Evolutionary conservation across 768 basidiomycete species (phyloP).

Genomic region (Amanita jacksonii): DNA sequence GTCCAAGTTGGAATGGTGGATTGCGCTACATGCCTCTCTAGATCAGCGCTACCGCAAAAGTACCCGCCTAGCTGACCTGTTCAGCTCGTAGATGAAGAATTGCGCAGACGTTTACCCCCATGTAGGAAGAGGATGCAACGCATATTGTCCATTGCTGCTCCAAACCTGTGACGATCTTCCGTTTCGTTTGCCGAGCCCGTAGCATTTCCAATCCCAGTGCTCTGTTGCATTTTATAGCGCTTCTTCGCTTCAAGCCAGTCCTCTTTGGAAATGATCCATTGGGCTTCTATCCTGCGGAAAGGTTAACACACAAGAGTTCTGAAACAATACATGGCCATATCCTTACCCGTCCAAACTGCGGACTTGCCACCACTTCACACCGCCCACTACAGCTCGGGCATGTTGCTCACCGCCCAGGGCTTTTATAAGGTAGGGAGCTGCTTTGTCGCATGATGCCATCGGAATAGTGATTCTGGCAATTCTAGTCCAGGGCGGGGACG

Average conservation of each 20-base stretch:
- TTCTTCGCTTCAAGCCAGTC: constrained; percentile 68
- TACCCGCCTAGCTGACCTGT: constrained; percentile 53
- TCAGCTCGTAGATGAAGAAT: background rate
- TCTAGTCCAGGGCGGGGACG: constrained; percentile 77
- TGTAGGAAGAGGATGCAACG: constrained; percentile 77
- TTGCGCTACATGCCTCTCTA: constrained; percentile 44
- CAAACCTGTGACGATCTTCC: constrained; percentile 26
- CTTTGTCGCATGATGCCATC: constrained; percentile 63
- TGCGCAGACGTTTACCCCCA: constrained; percentile 41
- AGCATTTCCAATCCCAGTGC: constrained; percentile 10
- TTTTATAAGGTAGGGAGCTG: constrained; percentile 61
- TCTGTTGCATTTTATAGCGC: constrained; percentile 38
- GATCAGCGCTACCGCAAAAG: constrained; percentile 75
- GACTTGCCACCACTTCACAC: no score
- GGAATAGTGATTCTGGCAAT: constrained; percentile 66
- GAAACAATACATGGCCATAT: constrained; percentile 8
- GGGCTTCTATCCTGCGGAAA: constrained; percentile 57
- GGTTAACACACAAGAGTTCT: constrained; percentile 11
- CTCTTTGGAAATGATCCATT: constrained; percentile 83
- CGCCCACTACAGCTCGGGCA: constrained; percentile 66
- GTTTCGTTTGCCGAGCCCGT: constrained; percentile 13
- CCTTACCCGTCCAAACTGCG: constrained; percentile 60
- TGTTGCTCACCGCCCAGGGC: constrained; percentile 80
- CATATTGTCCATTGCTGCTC: constrained; percentile 73
- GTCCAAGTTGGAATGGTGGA: constrained; percentile 1